Conservation (phyloP, 768 basidiomycete species). For the Antrodiella citrinella region DNA sequence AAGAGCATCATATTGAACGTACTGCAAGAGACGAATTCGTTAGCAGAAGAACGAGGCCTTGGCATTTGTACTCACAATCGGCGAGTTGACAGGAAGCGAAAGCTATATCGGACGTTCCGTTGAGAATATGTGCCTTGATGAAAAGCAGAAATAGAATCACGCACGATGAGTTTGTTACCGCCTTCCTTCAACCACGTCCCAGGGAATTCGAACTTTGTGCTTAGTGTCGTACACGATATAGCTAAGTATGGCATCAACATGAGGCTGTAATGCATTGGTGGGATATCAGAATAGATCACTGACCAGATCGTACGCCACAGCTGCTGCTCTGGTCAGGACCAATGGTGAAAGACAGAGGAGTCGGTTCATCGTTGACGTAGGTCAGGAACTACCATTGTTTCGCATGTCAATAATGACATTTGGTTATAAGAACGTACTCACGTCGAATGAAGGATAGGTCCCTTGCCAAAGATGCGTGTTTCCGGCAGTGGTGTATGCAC, state of each 20-base stretch:
- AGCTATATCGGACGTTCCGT: slow-evolving; percentile 8
- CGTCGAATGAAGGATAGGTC: slow-evolving; percentile 10
- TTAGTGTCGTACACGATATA: slow-evolving; percentile 19
- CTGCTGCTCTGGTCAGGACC: slow-evolving; percentile 19
- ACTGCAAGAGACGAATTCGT: slow-evolving; percentile 6
- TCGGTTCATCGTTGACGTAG: slow-evolving; percentile 9
- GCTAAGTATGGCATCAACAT: slow-evolving; percentile 6
- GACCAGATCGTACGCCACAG: slow-evolving; percentile 21
- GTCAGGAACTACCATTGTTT: slow-evolving; percentile 9
- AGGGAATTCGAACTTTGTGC: slow-evolving; percentile 17
- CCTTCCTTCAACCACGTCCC: slow-evolving; percentile 17
- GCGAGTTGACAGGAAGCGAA: slow-evolving; percentile 14
- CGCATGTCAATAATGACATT: not conserved
- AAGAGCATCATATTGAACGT: slow-evolving; percentile 21
- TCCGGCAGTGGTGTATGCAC: slow-evolving; percentile 19
- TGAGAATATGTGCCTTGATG: not conserved
- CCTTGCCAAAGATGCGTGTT: slow-evolving; percentile 18
- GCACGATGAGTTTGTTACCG: slow-evolving; percentile 16
- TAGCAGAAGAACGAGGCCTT: not conserved
- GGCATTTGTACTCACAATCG: slow-evolving; percentile 8
- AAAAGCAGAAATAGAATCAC: not conserved
- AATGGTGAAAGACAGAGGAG: slow-evolving; percentile 13
- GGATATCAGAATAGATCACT: too few species aligned
- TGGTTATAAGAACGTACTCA: slow-evolving; percentile 4
- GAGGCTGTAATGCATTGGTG: too few species aligned